phyloP scores from a whole-genome alignment of 2,329 filamentous ascomycete genomes.

The Ophiostoma sp. region DNA sequence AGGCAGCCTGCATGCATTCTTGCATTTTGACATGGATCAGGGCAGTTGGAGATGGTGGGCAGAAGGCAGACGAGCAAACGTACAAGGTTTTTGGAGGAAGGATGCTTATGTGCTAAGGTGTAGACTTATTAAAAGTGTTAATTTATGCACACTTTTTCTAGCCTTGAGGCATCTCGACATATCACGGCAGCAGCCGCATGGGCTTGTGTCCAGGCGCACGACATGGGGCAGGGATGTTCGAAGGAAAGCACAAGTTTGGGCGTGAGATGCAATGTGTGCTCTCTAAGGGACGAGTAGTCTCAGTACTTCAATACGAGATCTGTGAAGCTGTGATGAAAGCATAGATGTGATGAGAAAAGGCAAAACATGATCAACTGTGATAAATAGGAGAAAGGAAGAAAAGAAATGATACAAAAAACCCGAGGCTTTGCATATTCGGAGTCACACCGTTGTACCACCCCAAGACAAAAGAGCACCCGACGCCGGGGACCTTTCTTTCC shows the following conservation, averaged over 20 bases:
- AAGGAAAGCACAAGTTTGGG: not conserved
- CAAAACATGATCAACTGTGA: not conserved
- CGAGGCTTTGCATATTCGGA: not conserved
- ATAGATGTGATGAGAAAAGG: not conserved
- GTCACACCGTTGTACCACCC: not conserved
- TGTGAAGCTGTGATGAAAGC: not conserved
- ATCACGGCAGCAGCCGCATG: slow-evolving; percentile 10
- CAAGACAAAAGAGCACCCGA: not conserved
- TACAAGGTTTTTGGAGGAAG: not conserved
- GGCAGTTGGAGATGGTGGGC: not conserved
- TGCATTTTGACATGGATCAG: not conserved
- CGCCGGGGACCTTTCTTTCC: not conserved
- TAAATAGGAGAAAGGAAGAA: not conserved
- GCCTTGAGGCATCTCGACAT: not conserved
- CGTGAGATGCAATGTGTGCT: not conserved
- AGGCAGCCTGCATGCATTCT: slow-evolving; percentile 15
- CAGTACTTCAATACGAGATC: not conserved
- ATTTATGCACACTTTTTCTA: not conserved
- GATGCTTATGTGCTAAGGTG: not conserved
- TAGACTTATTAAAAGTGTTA: too few species aligned
- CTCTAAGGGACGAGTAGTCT: not conserved
- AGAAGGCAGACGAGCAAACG: not conserved
- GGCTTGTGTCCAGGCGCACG: not conserved
- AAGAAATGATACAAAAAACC: not conserved
- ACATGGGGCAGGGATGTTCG: not conserved